Base-by-base conservation (phyloP, 208 protist species). In the Naegleria gruberi region DNA sequence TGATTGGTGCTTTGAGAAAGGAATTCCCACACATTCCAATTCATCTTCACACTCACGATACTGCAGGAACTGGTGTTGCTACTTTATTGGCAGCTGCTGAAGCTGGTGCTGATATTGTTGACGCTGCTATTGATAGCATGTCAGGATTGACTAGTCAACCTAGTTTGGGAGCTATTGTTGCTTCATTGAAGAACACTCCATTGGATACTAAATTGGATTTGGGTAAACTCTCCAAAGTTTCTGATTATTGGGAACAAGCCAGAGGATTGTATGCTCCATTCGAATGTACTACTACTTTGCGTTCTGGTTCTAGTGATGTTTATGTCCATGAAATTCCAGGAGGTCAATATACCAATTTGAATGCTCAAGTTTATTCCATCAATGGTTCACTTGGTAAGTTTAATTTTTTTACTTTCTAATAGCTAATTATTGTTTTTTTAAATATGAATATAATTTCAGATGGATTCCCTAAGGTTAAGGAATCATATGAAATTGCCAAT, bases 11-110 rank as follows among this genome's bases (percentile, higher is more conserved):
- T 41, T 89, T 97, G 0, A 57, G 93, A 41, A 41, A 87, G 15
- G 93, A 94, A 89, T 96, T 93, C 90, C 95, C 96, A 1, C 86
- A 95, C 15, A 40, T 95, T 45, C 96, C 96, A 15, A 97, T 98
- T 89, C 96, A 98, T 90, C 96, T 98, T 34, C 97, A 98, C 93
- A 97, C 95, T 8, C 97, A 98, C 90, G 96, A 98, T 92, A 98
- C 97, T 0, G 90, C 94, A 8, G 96, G 96, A 34, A 92, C 93
- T 30, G 93, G 94, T 86, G 95, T 98, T 42, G 95, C 96, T n/a
- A 90, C 95, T 12, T 95, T 96, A 94, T 46, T 97, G 23, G 95
- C 94, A 26, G 90, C 90, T 41, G 90, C 91, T 8, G 87, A 94
- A 37, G 93, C 95, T 43, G 96, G 96, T 37, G 95, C 94, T 5